Evolutionary conservation across 768 basidiomycete species (phyloP), one percentile per base, ranked within the genome.

Genomic region (Gloeophyllum trabeum): DNA sequence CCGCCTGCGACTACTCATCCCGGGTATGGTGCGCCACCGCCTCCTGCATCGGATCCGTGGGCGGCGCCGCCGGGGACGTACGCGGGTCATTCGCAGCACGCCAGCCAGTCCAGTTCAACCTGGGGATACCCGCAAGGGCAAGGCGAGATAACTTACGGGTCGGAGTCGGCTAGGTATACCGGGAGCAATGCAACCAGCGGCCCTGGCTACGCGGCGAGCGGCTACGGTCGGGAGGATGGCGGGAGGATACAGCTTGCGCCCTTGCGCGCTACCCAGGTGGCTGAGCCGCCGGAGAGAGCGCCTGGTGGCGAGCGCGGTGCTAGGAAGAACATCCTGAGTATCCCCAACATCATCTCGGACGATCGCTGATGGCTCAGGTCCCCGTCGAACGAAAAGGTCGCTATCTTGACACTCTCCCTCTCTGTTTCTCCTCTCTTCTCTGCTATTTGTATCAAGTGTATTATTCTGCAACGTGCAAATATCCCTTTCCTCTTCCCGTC

Each of bases 271-370:
- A 16, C 10, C 16, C 28, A 32, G 28, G 28, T 10, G 16, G 10
- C 10, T 32, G 10, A 32, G 28, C 28, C 10, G 10, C 10, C 10
- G 10, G 28, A 16, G 10, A 16, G 16, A 10, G 10, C 28, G 41
- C 24, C 19, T 14, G 25, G 49, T 50, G 43, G 43, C 38, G 12
- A 47, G n/a, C 16, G n/a, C 34, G 23, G 41, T 7, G 62, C 67
- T 28, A 81, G 79, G 68, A 81, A 76, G 61, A 81, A 79, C 49
- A 71, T 69, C 42, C 52, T 82, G 61, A 80, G 77, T 50, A 82
- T 82, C 47, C 77, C 76, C 42, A 80, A 75, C 51, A 82, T 82
- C 43, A 80, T 81, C 43, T 79, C 76, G 28, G 76, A 76, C 41
- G 69, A 69, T 37, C 24, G 13, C 16, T 22, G 16, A 38, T 32